Base-by-base conservation (phyloP, 1,284 basidiomycete species). In the Ceratobasidium sp. region DNA sequence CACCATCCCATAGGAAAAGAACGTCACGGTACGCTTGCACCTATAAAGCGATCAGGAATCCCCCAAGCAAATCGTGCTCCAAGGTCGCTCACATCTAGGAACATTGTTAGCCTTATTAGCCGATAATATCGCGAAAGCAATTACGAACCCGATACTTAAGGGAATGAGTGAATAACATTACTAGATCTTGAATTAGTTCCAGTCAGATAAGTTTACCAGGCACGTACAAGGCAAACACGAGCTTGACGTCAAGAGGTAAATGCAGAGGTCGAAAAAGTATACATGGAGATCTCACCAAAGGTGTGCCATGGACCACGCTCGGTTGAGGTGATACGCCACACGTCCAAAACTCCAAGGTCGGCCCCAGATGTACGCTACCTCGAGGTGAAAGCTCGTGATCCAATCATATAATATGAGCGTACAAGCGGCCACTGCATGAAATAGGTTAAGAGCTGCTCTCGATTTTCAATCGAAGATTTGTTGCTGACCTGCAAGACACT, bases 401-500 rank as follows among this genome's bases (percentile, higher is more conserved):
- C 66, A 68, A 34, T 54, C 66, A 22, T 68, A 68, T 32, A 68
- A 7, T n/a, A 68, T 9, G 59, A 62, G n/a, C 52, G 66, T 68
- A 6, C 66, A 32, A 37, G 66, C 5, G 9, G 66, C 66, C 11
- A 68, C 66, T 68, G n/a, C n/a, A 19, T n/a, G 37, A 43, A 54
- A 54, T 1, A 8, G 15, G 40, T 43, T 11, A 4, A n/a, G 4
- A 62, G 34, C 6, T 34, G 6, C 6, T 2, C 13, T 40, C 59
- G 4, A 17, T 40, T 62, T 6, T n/a, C n/a, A 6, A 1, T 22
- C 13, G 15, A 32, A n/a, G 56, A 43, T 4, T 49, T 22, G 34
- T 32, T 40, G 37, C 59, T 62, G 6, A 62, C 59, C 19, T 32
- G 59, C 11, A 32, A 62, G 59, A n/a, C 43, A 43, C 37, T 43